Conservation (phyloP, 139 green algal species). For the Parachlorella kessleri region DNA sequence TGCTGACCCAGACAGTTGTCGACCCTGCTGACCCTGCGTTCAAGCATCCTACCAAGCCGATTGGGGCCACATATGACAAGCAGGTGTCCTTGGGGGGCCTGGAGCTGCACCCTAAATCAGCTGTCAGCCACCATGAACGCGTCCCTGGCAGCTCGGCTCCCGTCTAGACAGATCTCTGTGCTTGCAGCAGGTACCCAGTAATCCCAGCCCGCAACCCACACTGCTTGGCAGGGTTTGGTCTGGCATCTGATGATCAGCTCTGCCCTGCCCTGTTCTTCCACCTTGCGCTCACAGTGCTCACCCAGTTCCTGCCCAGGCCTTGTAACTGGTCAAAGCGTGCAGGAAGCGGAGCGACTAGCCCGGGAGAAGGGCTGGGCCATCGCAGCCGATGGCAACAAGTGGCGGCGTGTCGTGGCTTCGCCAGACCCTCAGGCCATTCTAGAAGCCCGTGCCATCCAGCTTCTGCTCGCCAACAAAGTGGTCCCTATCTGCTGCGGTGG, state of each 20-base stretch:
- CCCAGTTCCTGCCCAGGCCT: too few relatives aligned
- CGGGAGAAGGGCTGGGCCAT: constrained; percentile 29
- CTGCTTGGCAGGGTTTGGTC: too few relatives aligned
- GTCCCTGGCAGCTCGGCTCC: too few relatives aligned
- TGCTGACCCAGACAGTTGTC: constrained; percentile 39
- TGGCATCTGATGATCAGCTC: too few relatives aligned
- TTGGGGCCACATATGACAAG: constrained; percentile 27
- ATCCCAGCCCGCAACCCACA: too few relatives aligned
- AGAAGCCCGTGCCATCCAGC: constrained; percentile 30
- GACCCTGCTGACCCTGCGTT: constrained; percentile 38
- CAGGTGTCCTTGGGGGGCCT: not conserved
- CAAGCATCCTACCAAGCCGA: constrained; percentile 30
- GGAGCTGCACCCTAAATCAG: too few relatives aligned
- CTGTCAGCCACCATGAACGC: too few relatives aligned
- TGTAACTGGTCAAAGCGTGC: too few relatives aligned
- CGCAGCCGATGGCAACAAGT: constrained; percentile 24
- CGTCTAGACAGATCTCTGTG: too few relatives aligned
- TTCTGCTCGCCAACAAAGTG: constrained; percentile 25
- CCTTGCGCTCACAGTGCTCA: too few relatives aligned
- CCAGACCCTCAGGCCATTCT: constrained; percentile 29
- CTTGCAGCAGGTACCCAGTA: too few relatives aligned
- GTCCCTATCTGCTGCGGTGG: constrained; percentile 36
- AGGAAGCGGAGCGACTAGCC: constrained; percentile 13
- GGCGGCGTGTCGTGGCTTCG: constrained; percentile 33
- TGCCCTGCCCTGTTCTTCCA: too few relatives aligned